Evolutionary conservation across 768 basidiomycete species (phyloP).

Genomic region (button mushroom (Agaricus bisporus)): DNA sequence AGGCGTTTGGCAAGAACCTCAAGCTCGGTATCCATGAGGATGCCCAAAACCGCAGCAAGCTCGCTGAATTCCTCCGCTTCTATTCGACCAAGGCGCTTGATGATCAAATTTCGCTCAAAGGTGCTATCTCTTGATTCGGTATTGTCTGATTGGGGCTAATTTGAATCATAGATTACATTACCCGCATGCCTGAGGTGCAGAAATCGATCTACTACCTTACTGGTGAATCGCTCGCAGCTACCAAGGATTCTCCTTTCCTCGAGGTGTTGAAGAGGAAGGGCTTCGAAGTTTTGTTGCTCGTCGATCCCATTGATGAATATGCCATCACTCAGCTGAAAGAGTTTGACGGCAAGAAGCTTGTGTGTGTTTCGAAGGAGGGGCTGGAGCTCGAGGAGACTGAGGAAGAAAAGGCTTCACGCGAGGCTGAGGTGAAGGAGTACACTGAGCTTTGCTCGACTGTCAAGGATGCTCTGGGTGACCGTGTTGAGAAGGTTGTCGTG

Average conservation of each 20-base stretch:
- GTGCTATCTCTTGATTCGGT: conserved; percentile 27
- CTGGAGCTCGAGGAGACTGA: conserved; percentile 99
- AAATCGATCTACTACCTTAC: conserved; percentile 99
- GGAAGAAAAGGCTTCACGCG: conserved; percentile 89
- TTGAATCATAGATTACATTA: conserved; percentile 79
- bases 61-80: conserved; percentile 99
- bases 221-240: conserved; percentile 89
- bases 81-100: conserved; percentile 91
- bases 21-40: conserved; percentile 99
- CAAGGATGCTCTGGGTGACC: conserved; percentile 98
- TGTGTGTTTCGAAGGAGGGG: conserved; percentile 98
- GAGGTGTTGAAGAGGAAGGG: conserved; percentile 99
- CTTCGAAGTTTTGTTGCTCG: conserved; percentile 95
- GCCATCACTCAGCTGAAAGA: conserved; percentile 98
- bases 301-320: conserved; percentile 99
- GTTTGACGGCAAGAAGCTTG: conserved; percentile 95
- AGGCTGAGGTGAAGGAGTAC: conserved; percentile 79
- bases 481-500: conserved; percentile 98
- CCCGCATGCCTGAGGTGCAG: conserved; percentile 98
- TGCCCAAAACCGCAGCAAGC: conserved; percentile 97
- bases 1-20: conserved; percentile 98
- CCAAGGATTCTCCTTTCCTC: conserved; percentile 95
- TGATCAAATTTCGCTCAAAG: conserved; percentile 91
- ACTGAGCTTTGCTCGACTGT: conserved; percentile 87
- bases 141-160: neutral